Evolutionary conservation across 2,329 filamentous ascomycete genomes (phyloP).

Genomic region (Ceratocystis harringtonii): DNA sequence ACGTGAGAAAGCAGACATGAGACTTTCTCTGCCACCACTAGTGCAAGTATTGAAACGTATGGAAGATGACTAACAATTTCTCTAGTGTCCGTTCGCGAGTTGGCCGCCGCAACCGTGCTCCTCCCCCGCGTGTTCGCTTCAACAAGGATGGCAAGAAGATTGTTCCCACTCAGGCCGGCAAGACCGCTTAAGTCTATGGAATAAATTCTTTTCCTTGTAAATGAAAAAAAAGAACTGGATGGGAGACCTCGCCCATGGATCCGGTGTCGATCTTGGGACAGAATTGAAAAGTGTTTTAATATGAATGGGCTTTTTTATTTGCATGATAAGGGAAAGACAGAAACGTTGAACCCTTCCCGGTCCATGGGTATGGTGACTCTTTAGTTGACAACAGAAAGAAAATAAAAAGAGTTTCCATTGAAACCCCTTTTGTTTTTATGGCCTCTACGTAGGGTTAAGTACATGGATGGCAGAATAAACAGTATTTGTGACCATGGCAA

Average conservation of each 20-base stretch:
- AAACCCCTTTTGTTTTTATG: not conserved
- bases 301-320: not conserved
- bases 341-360: conserved; percentile 6
- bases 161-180: conserved; percentile 65
- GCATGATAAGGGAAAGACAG: conserved; percentile 11
- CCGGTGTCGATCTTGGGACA: conserved; percentile 13
- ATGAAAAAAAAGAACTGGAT: conserved; percentile 8
- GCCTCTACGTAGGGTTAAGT: too few relatives aligned
- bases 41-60: not conserved
- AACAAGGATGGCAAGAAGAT: conserved; percentile 99
- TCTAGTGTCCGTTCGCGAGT: conserved; percentile 86
- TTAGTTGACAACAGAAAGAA: conserved; percentile 5
- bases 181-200: conserved; percentile 30
- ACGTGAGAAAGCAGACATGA: not conserved
- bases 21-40: not conserved
- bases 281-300: conserved; percentile 13
- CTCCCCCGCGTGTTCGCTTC: conserved; percentile 93
- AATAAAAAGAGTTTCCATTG: conserved; percentile 2
- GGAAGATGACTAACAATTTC: conserved; percentile 28
- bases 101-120: conserved; percentile 97
- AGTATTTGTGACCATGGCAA: too few relatives aligned
- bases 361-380: conserved; percentile 12
- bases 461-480: too few relatives aligned
- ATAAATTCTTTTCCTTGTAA: not conserved
- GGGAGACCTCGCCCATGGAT: conserved; percentile 11